These are phyloP conservation scores for Zygoascus hellenicus DNA, from an alignment of 1,139 yeast species.

Conservation along the genomic window DNA sequence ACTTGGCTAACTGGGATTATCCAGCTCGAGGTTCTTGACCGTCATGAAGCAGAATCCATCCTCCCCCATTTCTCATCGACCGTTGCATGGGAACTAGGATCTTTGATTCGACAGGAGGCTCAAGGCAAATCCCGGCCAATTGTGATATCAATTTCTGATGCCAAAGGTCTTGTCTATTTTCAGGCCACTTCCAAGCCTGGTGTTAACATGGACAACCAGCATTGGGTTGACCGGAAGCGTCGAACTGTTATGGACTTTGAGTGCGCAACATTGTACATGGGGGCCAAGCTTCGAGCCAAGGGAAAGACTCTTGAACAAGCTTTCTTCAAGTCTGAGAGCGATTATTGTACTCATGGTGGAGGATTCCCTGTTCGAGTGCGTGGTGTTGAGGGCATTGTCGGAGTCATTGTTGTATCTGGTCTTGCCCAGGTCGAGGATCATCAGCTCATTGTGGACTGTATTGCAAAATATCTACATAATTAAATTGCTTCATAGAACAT, in stretches of 20 bases:
- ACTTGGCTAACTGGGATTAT: not conserved
- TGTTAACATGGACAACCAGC: conserved; percentile 49
- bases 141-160: conserved; percentile 46
- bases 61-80: conserved; percentile 32
- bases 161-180: conserved; percentile 49
- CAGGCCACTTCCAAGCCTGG: conserved; percentile 44
- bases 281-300: conserved; percentile 39
- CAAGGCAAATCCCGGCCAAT: conserved; percentile 32
- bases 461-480: conserved; percentile 16
- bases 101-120: conserved; percentile 26
- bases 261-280: conserved; percentile 50
- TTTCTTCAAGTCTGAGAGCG: conserved; percentile 39
- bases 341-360: conserved; percentile 61
- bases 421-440: conserved; percentile 36
- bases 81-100: conserved; percentile 34
- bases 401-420: conserved; percentile 56
- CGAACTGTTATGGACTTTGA: conserved; percentile 49
- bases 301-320: conserved; percentile 33
- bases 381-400: conserved; percentile 45
- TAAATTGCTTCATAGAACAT: not conserved
- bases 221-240: conserved; percentile 53
- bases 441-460: conserved; percentile 22
- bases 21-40: conserved; percentile 23
- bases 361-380: conserved; percentile 50
- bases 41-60: conserved; percentile 28